Conservation (phyloP, 768 basidiomycete genomes). For the Gloeopeniophorella convolvens region DNA sequence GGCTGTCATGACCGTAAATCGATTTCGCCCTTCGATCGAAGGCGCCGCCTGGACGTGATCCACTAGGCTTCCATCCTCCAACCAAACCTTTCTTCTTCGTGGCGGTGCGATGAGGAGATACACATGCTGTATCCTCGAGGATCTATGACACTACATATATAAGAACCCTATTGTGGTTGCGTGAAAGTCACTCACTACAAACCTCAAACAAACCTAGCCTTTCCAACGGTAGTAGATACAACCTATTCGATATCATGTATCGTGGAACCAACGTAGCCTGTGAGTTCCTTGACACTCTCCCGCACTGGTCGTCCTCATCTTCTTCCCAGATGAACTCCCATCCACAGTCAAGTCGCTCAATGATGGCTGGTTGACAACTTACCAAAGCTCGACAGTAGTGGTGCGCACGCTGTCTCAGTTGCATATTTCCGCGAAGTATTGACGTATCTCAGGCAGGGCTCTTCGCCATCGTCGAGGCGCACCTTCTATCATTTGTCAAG, state of each 20-base stretch:
- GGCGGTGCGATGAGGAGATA: no score
- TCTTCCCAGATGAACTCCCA: slow-evolving; percentile 15
- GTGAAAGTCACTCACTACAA: no score
- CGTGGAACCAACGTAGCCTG: slow-evolving; percentile 16
- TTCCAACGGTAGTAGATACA: no score
- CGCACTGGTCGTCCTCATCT: neutral
- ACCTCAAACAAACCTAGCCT: no score
- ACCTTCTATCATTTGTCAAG: slow-evolving; percentile 16
- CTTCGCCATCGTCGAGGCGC: slow-evolving; percentile 10
- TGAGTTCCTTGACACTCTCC: neutral
- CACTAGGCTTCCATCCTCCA: no score
- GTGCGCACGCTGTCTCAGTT: neutral
- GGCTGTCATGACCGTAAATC: no score
- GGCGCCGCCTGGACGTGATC: no score
- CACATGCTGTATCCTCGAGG: no score
- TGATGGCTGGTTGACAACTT: slow-evolving; percentile 16
- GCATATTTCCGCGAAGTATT: neutral
- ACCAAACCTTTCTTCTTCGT: no score
- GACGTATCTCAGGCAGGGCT: slow-evolving; percentile 6
- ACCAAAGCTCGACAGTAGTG: slow-evolving; percentile 13
- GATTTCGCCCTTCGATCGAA: no score
- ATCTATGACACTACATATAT: no score
- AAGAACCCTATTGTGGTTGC: no score
- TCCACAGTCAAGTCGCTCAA: slow-evolving; percentile 18
- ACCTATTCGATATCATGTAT: slow-evolving; percentile 11